Evolutionary conservation across 2,329 filamentous ascomycete genomes (phyloP).

Genomic region (Xylariaceae sp.): DNA sequence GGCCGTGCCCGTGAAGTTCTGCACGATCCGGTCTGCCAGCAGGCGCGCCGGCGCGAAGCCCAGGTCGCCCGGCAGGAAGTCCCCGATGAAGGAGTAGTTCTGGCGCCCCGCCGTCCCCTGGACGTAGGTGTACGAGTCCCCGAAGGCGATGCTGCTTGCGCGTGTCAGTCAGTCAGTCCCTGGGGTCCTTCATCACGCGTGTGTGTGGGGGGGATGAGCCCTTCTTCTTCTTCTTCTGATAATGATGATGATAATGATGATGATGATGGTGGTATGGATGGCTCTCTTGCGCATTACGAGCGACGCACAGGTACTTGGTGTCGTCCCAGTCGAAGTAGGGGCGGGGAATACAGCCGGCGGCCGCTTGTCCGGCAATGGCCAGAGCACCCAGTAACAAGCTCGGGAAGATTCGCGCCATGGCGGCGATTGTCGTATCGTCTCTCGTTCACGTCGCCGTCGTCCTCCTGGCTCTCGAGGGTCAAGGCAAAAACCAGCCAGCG

Average conservation of each 20-base stretch:
- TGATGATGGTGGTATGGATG: no score
- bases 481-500: no score
- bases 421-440: no score
- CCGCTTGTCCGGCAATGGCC: background rate
- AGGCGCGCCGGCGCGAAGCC: constrained; percentile 35
- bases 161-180: background rate
- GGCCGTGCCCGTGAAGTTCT: constrained; percentile 43
- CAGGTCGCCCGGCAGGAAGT: constrained; percentile 32
- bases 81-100: constrained; percentile 49
- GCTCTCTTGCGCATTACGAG: no score
- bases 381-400: background rate
- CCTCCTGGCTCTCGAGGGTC: no score
- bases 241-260: no score
- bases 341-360: constrained; percentile 1
- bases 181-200: no score
- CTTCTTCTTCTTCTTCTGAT: no score
- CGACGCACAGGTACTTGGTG: constrained; percentile 18
- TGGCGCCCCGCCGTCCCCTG: constrained; percentile 43
- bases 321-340: constrained; percentile 14
- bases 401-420: no score
- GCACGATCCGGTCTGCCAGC: constrained; percentile 40
- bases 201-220: no score
- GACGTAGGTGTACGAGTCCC: constrained; percentile 45
- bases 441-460: no score
- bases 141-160: constrained; percentile 34